A percentile compares a stretch with the other conserved stretches of the same genome.
Evolutionary conservation across 2,329 filamentous ascomycete species (phyloP).

Genomic region (Claviceps maximensis): DNA sequence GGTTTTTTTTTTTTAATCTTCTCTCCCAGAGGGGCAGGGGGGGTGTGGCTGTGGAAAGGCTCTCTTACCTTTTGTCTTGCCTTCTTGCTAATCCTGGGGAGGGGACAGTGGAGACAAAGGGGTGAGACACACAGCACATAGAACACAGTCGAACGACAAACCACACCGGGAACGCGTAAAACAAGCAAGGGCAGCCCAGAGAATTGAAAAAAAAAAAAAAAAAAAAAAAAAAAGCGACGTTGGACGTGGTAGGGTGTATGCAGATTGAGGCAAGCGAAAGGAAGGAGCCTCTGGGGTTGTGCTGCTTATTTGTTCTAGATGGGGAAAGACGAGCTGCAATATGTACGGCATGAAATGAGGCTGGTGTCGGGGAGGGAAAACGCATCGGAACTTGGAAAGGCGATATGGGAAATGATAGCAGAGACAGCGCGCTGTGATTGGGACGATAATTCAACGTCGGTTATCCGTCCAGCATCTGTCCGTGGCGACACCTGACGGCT

Average conservation of each 20-base stretch:
- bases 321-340: neutral
- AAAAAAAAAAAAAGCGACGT: neutral
- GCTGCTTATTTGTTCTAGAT: neutral
- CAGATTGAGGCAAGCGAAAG: neutral
- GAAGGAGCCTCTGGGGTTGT: neutral
- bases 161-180: too few species aligned
- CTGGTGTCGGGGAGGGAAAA: neutral
- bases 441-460: neutral
- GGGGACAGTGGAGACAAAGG: neutral
- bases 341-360: neutral
- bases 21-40: too few species aligned
- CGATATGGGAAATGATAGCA: neutral
- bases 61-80: too few species aligned
- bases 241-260: too few species aligned
- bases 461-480: neutral
- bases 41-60: too few species aligned
- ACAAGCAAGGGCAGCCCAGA: too few species aligned
- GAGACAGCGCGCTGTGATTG: neutral
- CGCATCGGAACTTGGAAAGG: neutral
- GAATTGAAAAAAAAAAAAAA: neutral
- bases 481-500: neutral
- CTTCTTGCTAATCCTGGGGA: neutral
- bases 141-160: too few species aligned
- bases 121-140: conserved; percentile 1
- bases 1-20: neutral